Base-by-base conservation (phyloP, 2,329 filamentous ascomycete genomes). In the Drechslerella coelobrocha region DNA sequence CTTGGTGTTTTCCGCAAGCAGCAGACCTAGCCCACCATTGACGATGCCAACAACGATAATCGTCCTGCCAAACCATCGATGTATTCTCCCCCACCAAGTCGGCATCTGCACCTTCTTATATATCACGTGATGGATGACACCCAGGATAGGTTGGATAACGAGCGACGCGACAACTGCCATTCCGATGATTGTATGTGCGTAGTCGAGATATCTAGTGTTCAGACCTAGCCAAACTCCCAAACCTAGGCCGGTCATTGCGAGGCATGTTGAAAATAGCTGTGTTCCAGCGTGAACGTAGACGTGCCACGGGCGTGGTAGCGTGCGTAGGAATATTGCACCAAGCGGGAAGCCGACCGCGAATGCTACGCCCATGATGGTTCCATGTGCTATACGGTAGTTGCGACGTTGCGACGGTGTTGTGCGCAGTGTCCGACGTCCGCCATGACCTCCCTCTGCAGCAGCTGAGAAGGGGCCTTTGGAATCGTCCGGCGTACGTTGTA, bases 21-120 rank as follows among this genome's bases (percentile, higher is more conserved):
- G 69, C 24, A 89, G 78, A 3, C 87, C 87, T 2, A 89, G 76
- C 0, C 86, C 87, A 63, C 86, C 87, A 75, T 89, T 89, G 73
- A 88, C 76, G 48, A 88, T 80, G 21, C 85, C 86, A 1, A 88
- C 75, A 14, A 84, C 55, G 72, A 89, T 83, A 45, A 88, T 77
- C 1, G 79, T 74, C 14, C 86, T 82, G 14, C 87, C 87, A 75
- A 82, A 86, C 84, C 85, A 88, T 73, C 87, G 83, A 76, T 89
- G 87, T 0, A 80, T 75, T 72, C 86, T 78, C 72, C 84, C 86
- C 73, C 87, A 76, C 39, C 79, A 12, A 2, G 83, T 83, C 41
- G 86, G 84, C 23, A 74, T 41, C 57, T 81, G 78, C 59, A 82
- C 76, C 75, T 81, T 81, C 62, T 81, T 73, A 77, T 81, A 88